These are phyloP conservation scores for Pyricularia sp. DNA, from an alignment of 2,329 filamentous ascomycete genomes.

Conservation along the genomic window DNA sequence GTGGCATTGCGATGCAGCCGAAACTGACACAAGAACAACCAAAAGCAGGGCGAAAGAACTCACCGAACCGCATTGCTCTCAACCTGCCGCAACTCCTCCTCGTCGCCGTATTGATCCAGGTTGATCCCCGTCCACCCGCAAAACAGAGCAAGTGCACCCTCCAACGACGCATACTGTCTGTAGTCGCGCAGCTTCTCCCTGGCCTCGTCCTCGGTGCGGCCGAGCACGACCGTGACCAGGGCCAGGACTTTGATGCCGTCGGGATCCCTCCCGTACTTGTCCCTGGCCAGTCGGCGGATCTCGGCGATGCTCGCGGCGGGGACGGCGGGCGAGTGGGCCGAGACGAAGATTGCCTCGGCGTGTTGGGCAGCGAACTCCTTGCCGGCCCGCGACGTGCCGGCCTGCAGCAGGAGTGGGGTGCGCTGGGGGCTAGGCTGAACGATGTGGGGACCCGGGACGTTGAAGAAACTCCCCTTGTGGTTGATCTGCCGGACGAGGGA, in stretches of 20 bases:
- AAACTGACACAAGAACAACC: not conserved
- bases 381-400: constrained; percentile 52
- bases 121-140: constrained; percentile 59
- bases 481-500: constrained; percentile 46
- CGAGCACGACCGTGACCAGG: constrained; percentile 51
- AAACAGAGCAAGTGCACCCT: constrained; percentile 56
- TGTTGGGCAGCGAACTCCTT: constrained; percentile 56
- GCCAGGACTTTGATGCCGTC: constrained; percentile 54
- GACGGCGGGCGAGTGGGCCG: constrained; percentile 48
- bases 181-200: constrained; percentile 47
- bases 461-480: constrained; percentile 44
- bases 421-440: constrained; percentile 54
- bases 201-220: constrained; percentile 54
- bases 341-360: constrained; percentile 59
- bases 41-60: constrained; percentile 1
- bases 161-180: constrained; percentile 43
- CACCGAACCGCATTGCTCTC: constrained; percentile 28
- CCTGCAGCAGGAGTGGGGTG: constrained; percentile 57
- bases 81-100: constrained; percentile 24
- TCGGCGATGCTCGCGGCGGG: constrained; percentile 49
- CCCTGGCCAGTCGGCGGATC: constrained; percentile 41
- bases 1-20: not conserved
- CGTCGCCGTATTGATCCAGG: constrained; percentile 23
- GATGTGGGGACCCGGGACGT: constrained; percentile 45
- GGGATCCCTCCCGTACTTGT: constrained; percentile 41